Conservation (phyloP, 2,329 filamentous ascomycete genomes). For the Xylaria arbuscula region DNA sequence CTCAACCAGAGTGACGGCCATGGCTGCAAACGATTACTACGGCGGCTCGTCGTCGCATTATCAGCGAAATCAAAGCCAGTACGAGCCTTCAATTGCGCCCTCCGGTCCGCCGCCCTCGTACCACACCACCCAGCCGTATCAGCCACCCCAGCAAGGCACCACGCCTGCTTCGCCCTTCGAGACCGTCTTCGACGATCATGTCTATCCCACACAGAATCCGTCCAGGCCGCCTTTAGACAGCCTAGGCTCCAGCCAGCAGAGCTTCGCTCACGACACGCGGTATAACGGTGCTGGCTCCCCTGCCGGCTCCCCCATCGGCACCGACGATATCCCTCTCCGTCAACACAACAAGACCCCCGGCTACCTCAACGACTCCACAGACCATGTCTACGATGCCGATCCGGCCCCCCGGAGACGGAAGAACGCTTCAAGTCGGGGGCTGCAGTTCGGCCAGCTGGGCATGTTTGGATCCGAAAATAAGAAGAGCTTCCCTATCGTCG, state of each 20-base stretch:
- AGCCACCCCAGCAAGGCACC: slow-evolving; percentile 48
- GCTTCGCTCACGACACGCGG: slow-evolving; percentile 65
- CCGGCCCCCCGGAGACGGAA: slow-evolving; percentile 47
- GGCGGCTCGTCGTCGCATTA: slow-evolving; percentile 54
- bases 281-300: slow-evolving; percentile 64
- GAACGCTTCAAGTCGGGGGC: slow-evolving; percentile 55
- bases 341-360: slow-evolving; percentile 54
- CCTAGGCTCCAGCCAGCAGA: slow-evolving; percentile 53
- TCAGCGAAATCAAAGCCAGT: slow-evolving; percentile 54
- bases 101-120: slow-evolving; percentile 59
- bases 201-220: slow-evolving; percentile 64
- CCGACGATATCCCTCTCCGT: slow-evolving; percentile 69
- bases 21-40: slow-evolving; percentile 77
- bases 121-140: slow-evolving; percentile 49
- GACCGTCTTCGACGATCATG: slow-evolving; percentile 74
- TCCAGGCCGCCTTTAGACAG: slow-evolving; percentile 44
- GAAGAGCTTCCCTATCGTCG: slow-evolving; percentile 78
- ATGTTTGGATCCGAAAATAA: slow-evolving; percentile 65
- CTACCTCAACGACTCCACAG: slow-evolving; percentile 55
- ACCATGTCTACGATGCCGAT: slow-evolving; percentile 71
- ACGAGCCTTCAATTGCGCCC: slow-evolving; percentile 54
- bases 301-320: slow-evolving; percentile 54
- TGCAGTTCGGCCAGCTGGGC: slow-evolving; percentile 68
- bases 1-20: slow-evolving; percentile 49
- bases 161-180: slow-evolving; percentile 68